Evolutionary conservation across 345 rosid species (phyloP).

Genomic region (Eucalyptus pauciflora): DNA sequence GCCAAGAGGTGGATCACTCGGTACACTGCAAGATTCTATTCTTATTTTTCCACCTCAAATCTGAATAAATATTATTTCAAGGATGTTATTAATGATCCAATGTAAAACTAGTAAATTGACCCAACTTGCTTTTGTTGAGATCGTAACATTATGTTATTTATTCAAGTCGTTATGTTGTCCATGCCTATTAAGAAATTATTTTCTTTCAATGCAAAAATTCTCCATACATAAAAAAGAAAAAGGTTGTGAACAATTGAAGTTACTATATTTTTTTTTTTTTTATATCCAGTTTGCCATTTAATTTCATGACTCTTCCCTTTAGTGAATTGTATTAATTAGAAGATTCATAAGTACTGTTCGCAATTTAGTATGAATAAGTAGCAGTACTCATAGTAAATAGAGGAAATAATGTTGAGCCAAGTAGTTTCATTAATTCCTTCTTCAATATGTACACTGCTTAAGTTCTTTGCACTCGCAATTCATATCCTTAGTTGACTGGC

Average conservation of each 20-base stretch:
- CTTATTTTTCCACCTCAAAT: too few relatives aligned
- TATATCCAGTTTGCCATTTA: neutral
- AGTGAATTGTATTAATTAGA: neutral
- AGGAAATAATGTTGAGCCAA: neutral
- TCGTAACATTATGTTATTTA: neutral
- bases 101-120: too few relatives aligned
- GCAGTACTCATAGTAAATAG: neutral
- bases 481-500: too few relatives aligned
- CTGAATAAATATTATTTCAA: too few relatives aligned
- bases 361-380: neutral
- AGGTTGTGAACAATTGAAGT: too few relatives aligned
- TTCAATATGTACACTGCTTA: too few relatives aligned
- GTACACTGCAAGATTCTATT: too few relatives aligned
- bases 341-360: neutral
- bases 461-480: too few relatives aligned
- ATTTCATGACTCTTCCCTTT: neutral
- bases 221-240: neutral
- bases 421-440: neutral
- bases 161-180: neutral
- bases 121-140: too few relatives aligned
- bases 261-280: too few relatives aligned
- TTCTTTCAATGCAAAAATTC: neutral
- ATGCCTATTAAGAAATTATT: neutral
- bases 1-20: too few relatives aligned
- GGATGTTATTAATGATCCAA: too few relatives aligned